phyloP scores from a whole-genome alignment of 805 yeast genomes.

The Zygotorulaspora florentina region DNA sequence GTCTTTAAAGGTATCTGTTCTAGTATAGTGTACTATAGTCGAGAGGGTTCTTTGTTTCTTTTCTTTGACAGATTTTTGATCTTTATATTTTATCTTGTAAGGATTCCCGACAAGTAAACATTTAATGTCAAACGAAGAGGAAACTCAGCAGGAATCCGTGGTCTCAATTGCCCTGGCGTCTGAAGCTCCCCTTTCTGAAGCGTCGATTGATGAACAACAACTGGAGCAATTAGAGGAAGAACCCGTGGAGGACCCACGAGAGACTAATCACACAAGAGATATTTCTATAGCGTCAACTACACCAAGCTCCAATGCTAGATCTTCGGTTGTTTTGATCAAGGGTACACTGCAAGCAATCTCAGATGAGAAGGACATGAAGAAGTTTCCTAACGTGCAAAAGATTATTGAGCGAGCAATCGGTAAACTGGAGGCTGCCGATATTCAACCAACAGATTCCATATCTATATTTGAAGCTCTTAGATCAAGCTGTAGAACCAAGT shows the following conservation, averaged over 20 bases:
- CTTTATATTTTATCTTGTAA: not conserved
- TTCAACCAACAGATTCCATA: conserved; percentile 40
- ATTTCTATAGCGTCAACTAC: conserved; percentile 8
- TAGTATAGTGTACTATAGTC: not conserved
- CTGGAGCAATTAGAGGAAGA: conserved; percentile 2
- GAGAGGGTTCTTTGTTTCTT: not conserved
- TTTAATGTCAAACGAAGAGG: conserved; percentile 12
- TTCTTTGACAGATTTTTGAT: not conserved
- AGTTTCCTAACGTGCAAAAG: conserved; percentile 37
- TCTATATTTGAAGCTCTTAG: conserved; percentile 77
- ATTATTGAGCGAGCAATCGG: conserved; percentile 33
- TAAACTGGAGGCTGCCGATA: conserved; percentile 22
- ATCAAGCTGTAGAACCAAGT: conserved; percentile 64
- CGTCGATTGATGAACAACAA: conserved; percentile 7
- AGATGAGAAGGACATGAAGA: conserved; percentile 56
- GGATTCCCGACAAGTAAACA: not conserved
- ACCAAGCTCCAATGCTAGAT: conserved; percentile 24
- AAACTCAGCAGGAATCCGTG: conserved; percentile 15
- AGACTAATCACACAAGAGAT: conserved; percentile 13
- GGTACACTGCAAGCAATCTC: conserved; percentile 56
- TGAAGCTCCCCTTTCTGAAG: conserved; percentile 6
- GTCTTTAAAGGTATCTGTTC: not conserved
- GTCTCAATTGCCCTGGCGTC: conserved; percentile 18
- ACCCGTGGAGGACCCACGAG: not conserved
- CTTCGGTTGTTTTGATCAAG: conserved; percentile 43